Percentiles rank a stretch among this genome's conserved stretches.
Evolutionary conservation across 192 early-diverging fungal genomes (phyloP).

Genomic region (Coemansia sp.): DNA sequence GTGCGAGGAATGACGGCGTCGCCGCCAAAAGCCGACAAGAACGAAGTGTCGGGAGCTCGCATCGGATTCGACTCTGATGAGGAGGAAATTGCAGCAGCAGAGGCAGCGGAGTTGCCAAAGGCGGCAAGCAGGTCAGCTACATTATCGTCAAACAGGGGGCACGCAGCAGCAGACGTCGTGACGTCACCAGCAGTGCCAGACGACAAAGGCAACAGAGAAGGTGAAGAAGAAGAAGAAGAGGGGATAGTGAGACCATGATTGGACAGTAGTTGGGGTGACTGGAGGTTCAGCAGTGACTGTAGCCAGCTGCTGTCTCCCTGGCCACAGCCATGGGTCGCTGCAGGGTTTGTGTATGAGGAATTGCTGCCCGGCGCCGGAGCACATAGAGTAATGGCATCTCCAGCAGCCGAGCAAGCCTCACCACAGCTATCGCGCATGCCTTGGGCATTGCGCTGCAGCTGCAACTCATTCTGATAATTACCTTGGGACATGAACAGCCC

Average conservation of each 20-base stretch:
- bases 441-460: too few relatives aligned
- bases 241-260: slow-evolving; percentile 18
- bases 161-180: neutral
- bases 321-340: too few relatives aligned
- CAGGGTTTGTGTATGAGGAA: slow-evolving; percentile 14
- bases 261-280: neutral
- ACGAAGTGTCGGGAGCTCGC: neutral
- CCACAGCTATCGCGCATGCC: too few relatives aligned
- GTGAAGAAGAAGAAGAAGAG: too few relatives aligned
- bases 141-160: slow-evolving; percentile 22
- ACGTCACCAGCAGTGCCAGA: neutral
- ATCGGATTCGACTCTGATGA: neutral
- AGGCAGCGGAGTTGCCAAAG: neutral
- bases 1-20: slow-evolving; percentile 42
- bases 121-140: slow-evolving; percentile 44
- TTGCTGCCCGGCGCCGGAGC: slow-evolving; percentile 7
- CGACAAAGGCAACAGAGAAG: too few relatives aligned
- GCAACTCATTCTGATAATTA: slow-evolving; percentile 22
- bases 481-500: slow-evolving; percentile 15
- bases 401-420: slow-evolving; percentile 6
- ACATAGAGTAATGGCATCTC: slow-evolving; percentile 8
- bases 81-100: neutral
- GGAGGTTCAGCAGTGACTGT: slow-evolving; percentile 8
- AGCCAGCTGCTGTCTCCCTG: too few relatives aligned
- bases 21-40: neutral